These are phyloP conservation scores for Nakataea oryzae DNA, from an alignment of 2,329 filamentous ascomycete species.

Conservation along the genomic window DNA sequence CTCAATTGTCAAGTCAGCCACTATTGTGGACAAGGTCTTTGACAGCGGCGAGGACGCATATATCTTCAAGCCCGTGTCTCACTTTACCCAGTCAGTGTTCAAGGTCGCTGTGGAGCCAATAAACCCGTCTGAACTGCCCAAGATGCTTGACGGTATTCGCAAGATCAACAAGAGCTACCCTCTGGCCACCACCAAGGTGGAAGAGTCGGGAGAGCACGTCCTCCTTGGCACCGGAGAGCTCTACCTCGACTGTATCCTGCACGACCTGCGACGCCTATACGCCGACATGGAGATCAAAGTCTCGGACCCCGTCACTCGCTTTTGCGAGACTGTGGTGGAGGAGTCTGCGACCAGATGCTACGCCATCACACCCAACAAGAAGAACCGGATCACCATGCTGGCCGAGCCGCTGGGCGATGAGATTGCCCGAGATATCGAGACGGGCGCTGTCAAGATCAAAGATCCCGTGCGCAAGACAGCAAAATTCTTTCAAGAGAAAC, in stretches of 20 bases:
- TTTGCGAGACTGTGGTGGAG: constrained; percentile 96
- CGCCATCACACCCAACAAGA: constrained; percentile 95
- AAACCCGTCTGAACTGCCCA: constrained; percentile 93
- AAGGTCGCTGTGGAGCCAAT: constrained; percentile 97
- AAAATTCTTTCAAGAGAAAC: constrained; percentile 94
- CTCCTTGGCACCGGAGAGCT: constrained; percentile 91
- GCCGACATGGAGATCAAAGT: constrained; percentile 99
- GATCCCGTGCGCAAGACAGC: constrained; percentile 89
- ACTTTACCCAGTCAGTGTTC: constrained; percentile 95
- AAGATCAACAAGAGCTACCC: constrained; percentile 99
- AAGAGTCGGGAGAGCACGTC: constrained; percentile 95
- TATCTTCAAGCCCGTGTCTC: constrained; percentile 85
- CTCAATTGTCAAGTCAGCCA: constrained; percentile 95
- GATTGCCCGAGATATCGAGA: constrained; percentile 90
- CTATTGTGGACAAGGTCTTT: constrained; percentile 69
- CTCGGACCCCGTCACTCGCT: constrained; percentile 91
- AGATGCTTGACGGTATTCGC: constrained; percentile 94
- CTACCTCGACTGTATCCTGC: constrained; percentile 99
- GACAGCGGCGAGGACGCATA: constrained; percentile 86
- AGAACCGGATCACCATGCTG: constrained; percentile 98
- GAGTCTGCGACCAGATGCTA: constrained; percentile 98
- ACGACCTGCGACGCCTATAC: constrained; percentile 86
- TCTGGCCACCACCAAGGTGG: constrained; percentile 89
- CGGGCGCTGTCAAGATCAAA: constrained; percentile 78
- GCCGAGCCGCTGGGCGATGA: constrained; percentile 92